These are phyloP conservation scores for Tolypocladium amazonense DNA, from an alignment of 2,329 filamentous ascomycete genomes.

Conservation along the genomic window DNA sequence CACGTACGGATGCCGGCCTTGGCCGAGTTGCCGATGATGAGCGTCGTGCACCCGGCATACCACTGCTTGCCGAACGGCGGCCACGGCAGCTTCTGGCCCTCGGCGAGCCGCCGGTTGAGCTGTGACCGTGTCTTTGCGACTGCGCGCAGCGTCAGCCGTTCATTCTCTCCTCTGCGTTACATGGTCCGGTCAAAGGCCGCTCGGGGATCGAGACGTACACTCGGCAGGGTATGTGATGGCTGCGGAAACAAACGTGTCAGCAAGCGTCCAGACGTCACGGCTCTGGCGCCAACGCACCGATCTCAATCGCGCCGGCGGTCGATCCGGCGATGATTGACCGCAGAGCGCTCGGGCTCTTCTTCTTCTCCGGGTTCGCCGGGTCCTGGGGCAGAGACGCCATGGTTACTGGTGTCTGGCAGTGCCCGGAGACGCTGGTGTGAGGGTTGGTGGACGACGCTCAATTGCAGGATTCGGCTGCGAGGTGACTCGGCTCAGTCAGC, in stretches of 20 bases:
- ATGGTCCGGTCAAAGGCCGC: background rate
- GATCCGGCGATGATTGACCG: conserved; percentile 88
- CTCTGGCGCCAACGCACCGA: conserved; percentile 43
- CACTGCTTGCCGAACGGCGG: conserved; percentile 88
- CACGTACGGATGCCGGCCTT: conserved; percentile 86
- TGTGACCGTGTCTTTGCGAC: conserved; percentile 93
- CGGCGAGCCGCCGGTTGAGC: conserved; percentile 74
- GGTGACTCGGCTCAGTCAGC: background rate
- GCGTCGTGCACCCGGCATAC: conserved; percentile 95
- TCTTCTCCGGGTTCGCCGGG: conserved; percentile 15
- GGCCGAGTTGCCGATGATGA: conserved; percentile 92
- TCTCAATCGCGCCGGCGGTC: conserved; percentile 90
- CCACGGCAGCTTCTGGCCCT: conserved; percentile 83
- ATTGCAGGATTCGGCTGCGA: background rate
- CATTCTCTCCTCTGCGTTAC: conserved; percentile 2
- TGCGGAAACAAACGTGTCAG: conserved; percentile 11
- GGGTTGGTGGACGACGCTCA: background rate
- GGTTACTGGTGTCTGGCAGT: conserved; percentile 2
- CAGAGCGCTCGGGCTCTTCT: conserved; percentile 60
- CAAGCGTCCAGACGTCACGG: conserved; percentile 10
- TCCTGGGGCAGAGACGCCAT: conserved; percentile 19
- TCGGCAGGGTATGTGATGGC: conserved; percentile 91
- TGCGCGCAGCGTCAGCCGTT: conserved; percentile 19
- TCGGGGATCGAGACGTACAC: conserved; percentile 43
- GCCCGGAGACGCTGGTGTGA: background rate